A percentile compares a stretch with the other conserved stretches of the same genome.
phyloP scores from a whole-genome alignment of 2,329 filamentous ascomycete species.

The Colletotrichum tropicale region DNA sequence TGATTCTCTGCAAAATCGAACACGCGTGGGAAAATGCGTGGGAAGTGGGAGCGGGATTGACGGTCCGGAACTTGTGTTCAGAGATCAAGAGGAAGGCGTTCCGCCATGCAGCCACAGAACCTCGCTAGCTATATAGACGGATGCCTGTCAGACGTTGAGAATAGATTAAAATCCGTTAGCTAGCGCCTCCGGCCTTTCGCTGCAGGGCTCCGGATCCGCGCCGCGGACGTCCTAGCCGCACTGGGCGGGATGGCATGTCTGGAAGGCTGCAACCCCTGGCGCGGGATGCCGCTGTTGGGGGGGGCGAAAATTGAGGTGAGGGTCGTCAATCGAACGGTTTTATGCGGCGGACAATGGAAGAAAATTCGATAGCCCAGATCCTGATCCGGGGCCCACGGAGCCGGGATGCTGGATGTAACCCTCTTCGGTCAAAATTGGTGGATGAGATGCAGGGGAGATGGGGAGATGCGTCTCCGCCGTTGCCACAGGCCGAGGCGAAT shows the following conservation, averaged over 20 bases:
- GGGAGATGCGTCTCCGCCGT: neutral
- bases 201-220: neutral
- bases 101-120: neutral
- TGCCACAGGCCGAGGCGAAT: neutral
- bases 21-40: neutral
- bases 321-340: neutral
- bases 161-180: neutral
- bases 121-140: conserved; percentile 6
- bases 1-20: neutral
- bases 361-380: neutral
- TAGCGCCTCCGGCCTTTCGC: neutral
- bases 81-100: neutral
- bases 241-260: neutral
- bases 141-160: neutral
- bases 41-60: neutral
- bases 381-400: neutral
- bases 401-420: neutral
- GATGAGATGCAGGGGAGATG: neutral
- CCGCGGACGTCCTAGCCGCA: neutral
- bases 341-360: neutral
- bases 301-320: neutral
- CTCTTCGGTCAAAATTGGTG: neutral
- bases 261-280: neutral
- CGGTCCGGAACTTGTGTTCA: neutral
- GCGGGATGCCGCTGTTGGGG: neutral